These are phyloP conservation scores for Cunninghamia lanceolata DNA, from an alignment of 75 land plant species.

Conservation along the genomic window DNA sequence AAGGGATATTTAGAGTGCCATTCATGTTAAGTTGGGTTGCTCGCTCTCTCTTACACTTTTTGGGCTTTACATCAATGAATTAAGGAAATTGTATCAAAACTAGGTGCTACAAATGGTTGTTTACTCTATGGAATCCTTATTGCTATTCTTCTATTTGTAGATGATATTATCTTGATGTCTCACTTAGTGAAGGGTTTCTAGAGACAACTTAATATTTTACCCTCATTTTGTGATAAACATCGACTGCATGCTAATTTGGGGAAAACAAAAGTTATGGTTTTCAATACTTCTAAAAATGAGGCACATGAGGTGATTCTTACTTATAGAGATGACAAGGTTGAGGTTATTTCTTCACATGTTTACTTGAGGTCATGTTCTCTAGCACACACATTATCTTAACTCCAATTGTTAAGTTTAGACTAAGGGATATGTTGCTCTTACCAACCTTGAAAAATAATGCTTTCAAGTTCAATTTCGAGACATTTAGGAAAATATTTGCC, in stretches of 20 bases:
- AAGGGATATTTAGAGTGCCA: background rate
- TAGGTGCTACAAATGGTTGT: background rate
- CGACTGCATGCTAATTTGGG: background rate
- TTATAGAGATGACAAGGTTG: background rate
- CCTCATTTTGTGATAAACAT: background rate
- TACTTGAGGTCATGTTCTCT: background rate
- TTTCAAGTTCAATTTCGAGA: background rate
- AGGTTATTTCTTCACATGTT: background rate
- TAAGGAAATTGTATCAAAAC: background rate
- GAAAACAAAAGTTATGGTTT: background rate
- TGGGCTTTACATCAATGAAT: background rate
- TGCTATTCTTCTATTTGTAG: background rate
- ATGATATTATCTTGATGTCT: background rate
- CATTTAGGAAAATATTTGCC: background rate
- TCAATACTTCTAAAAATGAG: background rate
- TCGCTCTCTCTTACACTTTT: background rate
- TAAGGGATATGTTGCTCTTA: background rate
- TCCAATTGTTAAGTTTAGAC: background rate
- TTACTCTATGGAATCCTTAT: background rate
- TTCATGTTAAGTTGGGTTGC: background rate
- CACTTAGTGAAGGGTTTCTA: background rate
- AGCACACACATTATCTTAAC: background rate
- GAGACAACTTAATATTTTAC: background rate
- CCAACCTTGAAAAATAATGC: background rate
- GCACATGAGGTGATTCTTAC: background rate